phyloP scores from a whole-genome alignment of 345 rosid species.

The Ailanthus altissimus region DNA sequence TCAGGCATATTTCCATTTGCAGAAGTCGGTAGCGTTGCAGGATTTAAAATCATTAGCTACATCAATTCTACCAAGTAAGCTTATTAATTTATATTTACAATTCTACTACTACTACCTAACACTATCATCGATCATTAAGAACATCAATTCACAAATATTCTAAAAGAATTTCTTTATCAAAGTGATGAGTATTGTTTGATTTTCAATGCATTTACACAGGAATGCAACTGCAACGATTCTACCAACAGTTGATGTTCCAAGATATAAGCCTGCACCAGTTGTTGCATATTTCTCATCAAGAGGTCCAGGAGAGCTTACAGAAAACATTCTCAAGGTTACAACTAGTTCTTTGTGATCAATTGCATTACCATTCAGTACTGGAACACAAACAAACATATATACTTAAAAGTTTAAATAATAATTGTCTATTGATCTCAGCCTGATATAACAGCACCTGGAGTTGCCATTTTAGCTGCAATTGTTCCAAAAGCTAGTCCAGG shows the following conservation, averaged over 20 bases:
- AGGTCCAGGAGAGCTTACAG: conserved; percentile 68
- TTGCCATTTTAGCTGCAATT: conserved; percentile 69
- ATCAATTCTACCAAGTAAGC: conserved; percentile 61
- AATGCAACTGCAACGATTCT: conserved; percentile 59
- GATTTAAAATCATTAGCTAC: conserved; percentile 54
- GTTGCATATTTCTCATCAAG: conserved; percentile 80
- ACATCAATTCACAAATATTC: no score
- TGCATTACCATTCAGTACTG: no score
- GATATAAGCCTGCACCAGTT: conserved; percentile 68
- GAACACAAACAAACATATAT: no score
- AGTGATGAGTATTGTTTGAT: no score
- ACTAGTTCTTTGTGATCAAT: no score
- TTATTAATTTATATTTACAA: no score
- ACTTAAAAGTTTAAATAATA: no score
- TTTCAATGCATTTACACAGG: conserved; percentile 36
- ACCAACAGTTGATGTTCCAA: conserved; percentile 41
- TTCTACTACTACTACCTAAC: no score
- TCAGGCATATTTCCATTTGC: conserved; percentile 61
- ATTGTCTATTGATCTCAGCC: conserved; percentile 43
- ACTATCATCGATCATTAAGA: no score
- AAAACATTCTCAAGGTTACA: conserved; percentile 86
- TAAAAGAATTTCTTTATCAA: no score
- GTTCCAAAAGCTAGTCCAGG: conserved; percentile 40
- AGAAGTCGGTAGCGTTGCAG: conserved; percentile 48
- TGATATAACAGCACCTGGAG: conserved; percentile 85